Percentiles rank a stretch among this genome's conserved stretches.
Evolutionary conservation across 2,329 filamentous ascomycete species (phyloP).

Genomic region (Alternaria solani): DNA sequence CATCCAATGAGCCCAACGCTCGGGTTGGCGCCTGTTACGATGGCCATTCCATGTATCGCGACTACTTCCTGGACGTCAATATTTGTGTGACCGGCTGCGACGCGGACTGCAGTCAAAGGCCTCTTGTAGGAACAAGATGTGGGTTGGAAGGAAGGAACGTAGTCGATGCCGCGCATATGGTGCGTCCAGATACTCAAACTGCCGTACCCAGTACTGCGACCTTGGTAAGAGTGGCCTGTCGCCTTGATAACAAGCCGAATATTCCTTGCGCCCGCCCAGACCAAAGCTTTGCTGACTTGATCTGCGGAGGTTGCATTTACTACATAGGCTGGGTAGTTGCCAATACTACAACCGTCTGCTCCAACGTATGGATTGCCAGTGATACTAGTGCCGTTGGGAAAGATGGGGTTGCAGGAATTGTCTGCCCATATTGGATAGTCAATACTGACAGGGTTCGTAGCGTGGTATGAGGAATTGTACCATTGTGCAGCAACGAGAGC

Average conservation of each 20-base stretch:
- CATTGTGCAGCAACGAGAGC: conserved; percentile 30
- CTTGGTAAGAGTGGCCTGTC: conserved; percentile 38
- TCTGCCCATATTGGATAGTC: conserved; percentile 42
- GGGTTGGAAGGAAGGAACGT: conserved; percentile 28
- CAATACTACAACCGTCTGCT: conserved; percentile 31
- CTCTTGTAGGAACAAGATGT: conserved; percentile 20
- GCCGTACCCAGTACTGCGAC: conserved; percentile 28
- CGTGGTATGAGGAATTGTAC: conserved; percentile 42
- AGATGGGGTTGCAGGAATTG: conserved; percentile 43
- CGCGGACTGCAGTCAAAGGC: conserved; percentile 19
- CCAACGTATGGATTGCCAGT: conserved; percentile 34
- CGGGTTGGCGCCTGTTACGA: conserved; percentile 36
- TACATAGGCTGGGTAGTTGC: conserved; percentile 38
- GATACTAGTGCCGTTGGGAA: conserved; percentile 40
- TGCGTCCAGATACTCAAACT: conserved; percentile 42
- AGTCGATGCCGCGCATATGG: conserved; percentile 35
- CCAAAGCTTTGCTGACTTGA: conserved; percentile 31
- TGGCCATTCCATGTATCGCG: conserved; percentile 13
- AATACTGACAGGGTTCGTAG: conserved; percentile 36
- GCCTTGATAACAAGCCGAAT: conserved; percentile 39
- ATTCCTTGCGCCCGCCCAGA: conserved; percentile 32
- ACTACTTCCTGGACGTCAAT: conserved; percentile 27
- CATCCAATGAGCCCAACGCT: conserved; percentile 53
- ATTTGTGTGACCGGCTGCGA: conserved; percentile 33
- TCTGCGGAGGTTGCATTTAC: conserved; percentile 35